Percentiles rank a stretch among this genome's conserved stretches.
These are phyloP conservation scores for Alternaria solani DNA, from an alignment of 2,329 filamentous ascomycete genomes.

Conservation along the genomic window DNA sequence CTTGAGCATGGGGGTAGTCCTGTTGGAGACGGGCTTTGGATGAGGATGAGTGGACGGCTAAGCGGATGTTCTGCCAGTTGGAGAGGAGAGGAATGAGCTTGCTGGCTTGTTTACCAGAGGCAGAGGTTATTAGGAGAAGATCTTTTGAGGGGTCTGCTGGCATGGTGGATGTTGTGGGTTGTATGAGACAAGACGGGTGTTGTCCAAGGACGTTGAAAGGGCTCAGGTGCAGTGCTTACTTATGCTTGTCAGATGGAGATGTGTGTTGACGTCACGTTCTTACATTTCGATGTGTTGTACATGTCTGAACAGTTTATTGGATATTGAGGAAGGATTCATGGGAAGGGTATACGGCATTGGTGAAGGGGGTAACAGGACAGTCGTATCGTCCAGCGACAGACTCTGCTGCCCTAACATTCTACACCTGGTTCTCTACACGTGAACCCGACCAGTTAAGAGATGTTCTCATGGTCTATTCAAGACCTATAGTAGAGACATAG, in stretches of 20 bases:
- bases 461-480: too few relatives aligned
- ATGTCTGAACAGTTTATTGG: too few relatives aligned
- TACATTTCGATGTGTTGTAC: not conserved
- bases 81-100: constrained; percentile 48
- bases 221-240: not conserved
- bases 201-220: too few relatives aligned
- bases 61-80: constrained; percentile 43
- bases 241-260: not conserved
- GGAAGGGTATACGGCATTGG: too few relatives aligned
- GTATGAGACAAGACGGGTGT: not conserved
- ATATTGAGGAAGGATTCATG: too few relatives aligned
- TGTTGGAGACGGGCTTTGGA: constrained; percentile 38
- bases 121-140: constrained; percentile 50
- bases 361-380: too few relatives aligned
- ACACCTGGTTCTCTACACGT: too few relatives aligned
- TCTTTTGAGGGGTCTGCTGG: constrained; percentile 35
- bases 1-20: constrained; percentile 44
- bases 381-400: too few relatives aligned
- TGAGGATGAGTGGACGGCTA: constrained; percentile 40
- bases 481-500: too few relatives aligned
- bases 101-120: constrained; percentile 50
- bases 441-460: too few relatives aligned
- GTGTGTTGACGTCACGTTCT: not conserved
- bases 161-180: constrained; percentile 8
- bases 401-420: too few relatives aligned